Evolutionary conservation across 768 basidiomycete species (phyloP).

Genomic region (Rhodotorula kratochvilovae): DNA sequence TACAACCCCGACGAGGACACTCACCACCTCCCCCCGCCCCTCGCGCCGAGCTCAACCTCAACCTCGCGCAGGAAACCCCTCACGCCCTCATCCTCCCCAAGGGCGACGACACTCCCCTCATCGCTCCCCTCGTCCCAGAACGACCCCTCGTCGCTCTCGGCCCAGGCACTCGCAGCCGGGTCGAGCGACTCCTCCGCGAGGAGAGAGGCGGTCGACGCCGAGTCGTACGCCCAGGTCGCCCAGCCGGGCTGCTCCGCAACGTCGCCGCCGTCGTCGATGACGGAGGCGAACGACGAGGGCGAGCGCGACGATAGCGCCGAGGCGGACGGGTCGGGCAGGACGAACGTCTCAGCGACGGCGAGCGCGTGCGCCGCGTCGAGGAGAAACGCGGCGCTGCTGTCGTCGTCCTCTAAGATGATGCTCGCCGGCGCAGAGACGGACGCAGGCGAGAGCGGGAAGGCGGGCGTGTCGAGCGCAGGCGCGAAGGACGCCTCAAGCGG

Average conservation of each 20-base stretch:
- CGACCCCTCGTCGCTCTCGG: background rate
- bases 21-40: background rate
- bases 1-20: no score
- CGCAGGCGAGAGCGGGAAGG: background rate
- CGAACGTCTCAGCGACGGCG: constrained; percentile 8
- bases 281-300: background rate
- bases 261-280: background rate
- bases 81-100: constrained; percentile 7
- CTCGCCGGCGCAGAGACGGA: background rate
- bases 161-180: background rate
- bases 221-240: background rate
- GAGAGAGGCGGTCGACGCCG: background rate
- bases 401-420: background rate
- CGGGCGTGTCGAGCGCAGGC: background rate
- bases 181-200: background rate
- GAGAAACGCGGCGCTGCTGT: no score
- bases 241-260: background rate
- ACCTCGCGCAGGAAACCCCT: constrained; percentile 27
- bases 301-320: background rate
- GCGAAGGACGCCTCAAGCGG: background rate
- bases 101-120: background rate
- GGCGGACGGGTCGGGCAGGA: constrained; percentile 23
- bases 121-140: background rate
- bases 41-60: constrained; percentile 8
- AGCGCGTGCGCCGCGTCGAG: constrained; percentile 7